A percentile compares a stretch with the other conserved stretches of the same genome.
Conservation (phyloP, 2,329 filamentous ascomycete species). For the Colletotrichum sublineola region DNA sequence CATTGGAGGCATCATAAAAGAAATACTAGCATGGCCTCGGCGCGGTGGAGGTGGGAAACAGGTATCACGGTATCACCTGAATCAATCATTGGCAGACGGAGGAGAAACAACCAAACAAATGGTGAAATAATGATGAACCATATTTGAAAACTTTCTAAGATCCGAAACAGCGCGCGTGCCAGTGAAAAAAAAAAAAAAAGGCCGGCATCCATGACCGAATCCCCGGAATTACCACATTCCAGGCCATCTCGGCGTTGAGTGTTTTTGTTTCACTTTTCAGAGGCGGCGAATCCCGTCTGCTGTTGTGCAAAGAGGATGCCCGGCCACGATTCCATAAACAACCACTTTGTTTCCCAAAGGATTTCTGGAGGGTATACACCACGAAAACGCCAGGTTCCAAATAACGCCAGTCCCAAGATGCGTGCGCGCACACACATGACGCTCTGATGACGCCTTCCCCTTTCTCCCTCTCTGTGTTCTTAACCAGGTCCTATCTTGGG, state of each 20-base stretch:
- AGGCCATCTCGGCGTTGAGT: not conserved
- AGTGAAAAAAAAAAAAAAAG: not conserved
- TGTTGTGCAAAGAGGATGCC: not conserved
- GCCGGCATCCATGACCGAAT: no score
- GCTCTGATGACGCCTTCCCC: not conserved
- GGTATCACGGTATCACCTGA: slow-evolving; percentile 5
- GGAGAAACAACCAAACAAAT: not conserved
- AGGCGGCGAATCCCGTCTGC: not conserved
- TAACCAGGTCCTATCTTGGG: slow-evolving; percentile 74
- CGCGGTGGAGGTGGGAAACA: slow-evolving; percentile 8
- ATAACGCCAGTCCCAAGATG: slow-evolving; percentile 15
- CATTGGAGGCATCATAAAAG: slow-evolving; percentile 10
- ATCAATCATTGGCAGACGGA: slow-evolving; percentile 14
- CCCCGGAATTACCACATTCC: slow-evolving; percentile 6
- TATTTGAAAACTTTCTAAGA: slow-evolving; percentile 7
- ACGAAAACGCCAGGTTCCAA: not conserved
- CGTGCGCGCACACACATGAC: not conserved
- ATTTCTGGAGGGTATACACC: not conserved
- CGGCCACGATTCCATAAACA: not conserved
- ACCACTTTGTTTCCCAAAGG: not conserved
- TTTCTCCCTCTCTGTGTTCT: not conserved
- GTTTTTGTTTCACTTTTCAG: not conserved
- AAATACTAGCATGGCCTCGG: not conserved
- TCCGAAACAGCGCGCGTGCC: not conserved
- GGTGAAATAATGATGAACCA: slow-evolving; percentile 13